Evolutionary conservation across 2,329 filamentous ascomycete genomes (phyloP), one percentile per base, ranked within the genome.

Genomic region (Macrophomina tecta): DNA sequence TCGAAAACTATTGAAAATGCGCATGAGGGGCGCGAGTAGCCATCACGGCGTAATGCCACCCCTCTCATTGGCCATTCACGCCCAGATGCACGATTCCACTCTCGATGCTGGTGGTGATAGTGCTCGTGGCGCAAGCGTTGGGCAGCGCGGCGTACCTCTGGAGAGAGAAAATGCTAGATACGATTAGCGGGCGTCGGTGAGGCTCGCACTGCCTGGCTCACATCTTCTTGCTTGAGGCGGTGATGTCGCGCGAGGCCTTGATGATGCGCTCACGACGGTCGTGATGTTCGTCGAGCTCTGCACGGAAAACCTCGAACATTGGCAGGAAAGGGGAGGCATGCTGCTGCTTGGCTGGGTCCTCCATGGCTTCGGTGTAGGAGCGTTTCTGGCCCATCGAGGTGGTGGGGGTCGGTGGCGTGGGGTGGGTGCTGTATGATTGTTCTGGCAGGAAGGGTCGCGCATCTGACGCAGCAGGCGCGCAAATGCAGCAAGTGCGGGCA

Each of bases 191-290:
- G 38, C 34, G 28, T 63, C 52, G 46, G 40, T 56, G 45, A 48
- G 45, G 32, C 38, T n/a, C 23, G 3, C 2, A 8, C 11, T 14
- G 30, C 3, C 7, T 53, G 32, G 38, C 85, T 81, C 80, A 97
- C 93, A 98, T 96, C 82, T 98, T 99, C 84, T 99, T 99, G 80
- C 93, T 97, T 64, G 93, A 84, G 0, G 93, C 93, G 6, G 95
- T 99, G 67, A 99, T 91, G 78, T 99, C 95, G 69, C 94, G 85
- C 8, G 92, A 96, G 2, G 90, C 90, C 82, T 98, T 99, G 75
- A 96, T 91, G 72, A 97, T 89, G 64, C 91, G 88, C 81, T 97
- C 94, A 66, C 93, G 87, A 16, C 95, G 90, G 79, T 98, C 95
- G 78, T 99, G 92, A 77, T 98, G 94, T 80, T 95, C 89, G 75